phyloP scores from a whole-genome alignment of 1,139 yeast species.

The Sugiyamaella neomexicana region DNA sequence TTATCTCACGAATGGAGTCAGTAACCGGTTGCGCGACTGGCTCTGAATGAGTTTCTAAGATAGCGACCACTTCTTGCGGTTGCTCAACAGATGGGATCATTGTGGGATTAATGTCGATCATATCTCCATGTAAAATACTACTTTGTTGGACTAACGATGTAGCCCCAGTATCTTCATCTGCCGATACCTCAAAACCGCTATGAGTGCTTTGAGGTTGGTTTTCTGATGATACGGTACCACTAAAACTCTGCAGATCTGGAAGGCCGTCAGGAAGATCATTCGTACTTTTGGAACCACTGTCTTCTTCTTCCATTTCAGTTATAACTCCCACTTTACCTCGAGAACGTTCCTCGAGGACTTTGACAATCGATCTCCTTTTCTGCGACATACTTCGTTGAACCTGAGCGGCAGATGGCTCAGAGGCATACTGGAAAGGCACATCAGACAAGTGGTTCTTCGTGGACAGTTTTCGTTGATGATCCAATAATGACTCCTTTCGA shows the following conservation, averaged over 20 bases:
- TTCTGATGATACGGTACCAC: not conserved
- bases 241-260: conserved; percentile 1
- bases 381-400: conserved; percentile 38
- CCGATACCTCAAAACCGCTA: too few species aligned
- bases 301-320: conserved; percentile 20
- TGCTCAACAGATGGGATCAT: too few species aligned
- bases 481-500: conserved; percentile 39
- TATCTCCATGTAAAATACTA: too few species aligned
- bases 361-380: conserved; percentile 33
- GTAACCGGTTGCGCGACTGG: not conserved
- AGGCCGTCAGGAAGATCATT: not conserved
- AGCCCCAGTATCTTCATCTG: too few species aligned
- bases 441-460: conserved; percentile 30
- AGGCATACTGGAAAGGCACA: conserved; percentile 15
- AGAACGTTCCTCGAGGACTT: conserved; percentile 31
- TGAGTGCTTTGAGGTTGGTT: not conserved
- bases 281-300: not conserved
- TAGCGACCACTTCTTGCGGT: too few species aligned
- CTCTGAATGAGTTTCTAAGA: not conserved
- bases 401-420: conserved; percentile 27
- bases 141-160: not conserved
- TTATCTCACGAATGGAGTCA: not conserved
- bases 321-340: conserved; percentile 17
- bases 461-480: conserved; percentile 37
- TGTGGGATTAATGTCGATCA: too few species aligned